Evolutionary conservation across 2,329 filamentous ascomycete genomes (phyloP), one percentile per base, ranked within the genome.

Genomic region (Rutstroemia sydowiana): DNA sequence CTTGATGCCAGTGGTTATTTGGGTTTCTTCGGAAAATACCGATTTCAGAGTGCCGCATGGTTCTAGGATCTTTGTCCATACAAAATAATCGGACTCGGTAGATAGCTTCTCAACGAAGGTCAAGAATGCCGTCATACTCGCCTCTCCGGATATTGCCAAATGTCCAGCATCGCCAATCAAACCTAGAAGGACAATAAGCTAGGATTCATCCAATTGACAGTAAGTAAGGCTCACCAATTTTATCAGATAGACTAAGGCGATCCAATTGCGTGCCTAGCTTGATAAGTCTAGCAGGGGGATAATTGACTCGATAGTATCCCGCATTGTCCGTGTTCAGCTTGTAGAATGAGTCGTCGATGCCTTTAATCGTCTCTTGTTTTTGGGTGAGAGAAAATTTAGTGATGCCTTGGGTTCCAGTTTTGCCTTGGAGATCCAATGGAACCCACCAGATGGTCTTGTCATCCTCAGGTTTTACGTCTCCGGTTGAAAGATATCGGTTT

Each of bases 371-470:
- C 51, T 89, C 84, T 61, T 87, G 78, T 71, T 88, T 96, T 52
- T 78, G 73, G 0, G 83, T 87, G 41, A 98, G 74, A 47, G 88
- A 84, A 34, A 84, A 74, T 18, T 79, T 74, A 53, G 84, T 74
- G 48, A 85, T 74, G 7, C 78, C 80, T 31, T 81, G 72, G 30
- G 83, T 73, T 20, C 84, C 77, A 34, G 77, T 73, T 63, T 88
- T 88, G 48, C 88, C 87, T 68, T 90, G 87, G 26, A 98, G 75
- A 13, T 86, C 87, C 30, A 98, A 78, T 14, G 93, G 93, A 55
- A 97, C 81, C 92, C 93, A 98, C 93, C 93, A 98, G 18, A 82
- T 84, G 3, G 91, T 96, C 63, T 86, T 76, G 64, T 98, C 91
- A 60, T 98, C 93, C 65, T 95, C 88, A 1, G 89, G 76, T 72